These are phyloP conservation scores for Lactifluus volemus DNA, from an alignment of 768 basidiomycete species.

Conservation along the genomic window DNA sequence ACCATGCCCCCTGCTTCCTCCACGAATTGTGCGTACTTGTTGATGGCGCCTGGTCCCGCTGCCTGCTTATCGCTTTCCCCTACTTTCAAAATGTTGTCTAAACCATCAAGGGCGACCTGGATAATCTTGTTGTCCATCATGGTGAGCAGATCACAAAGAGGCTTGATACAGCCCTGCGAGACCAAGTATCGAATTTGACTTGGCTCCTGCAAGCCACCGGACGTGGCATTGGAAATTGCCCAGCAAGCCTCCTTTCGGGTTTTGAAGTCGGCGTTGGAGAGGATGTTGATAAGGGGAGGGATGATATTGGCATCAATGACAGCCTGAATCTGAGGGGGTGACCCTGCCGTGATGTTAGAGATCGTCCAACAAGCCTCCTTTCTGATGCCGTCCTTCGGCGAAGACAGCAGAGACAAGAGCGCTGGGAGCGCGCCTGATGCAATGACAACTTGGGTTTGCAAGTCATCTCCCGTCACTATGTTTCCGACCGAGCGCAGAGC, in stretches of 20 bases:
- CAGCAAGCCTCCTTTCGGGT: constrained; percentile 99
- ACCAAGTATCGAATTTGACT: constrained; percentile 97
- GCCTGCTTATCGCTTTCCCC: constrained; percentile 91
- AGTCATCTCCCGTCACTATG: constrained; percentile 98
- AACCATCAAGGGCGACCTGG: constrained; percentile 92
- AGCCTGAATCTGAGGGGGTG: constrained; percentile 92
- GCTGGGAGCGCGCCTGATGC: constrained; percentile 96
- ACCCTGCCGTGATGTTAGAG: constrained; percentile 96
- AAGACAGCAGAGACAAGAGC: constrained; percentile 84
- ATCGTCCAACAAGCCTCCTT: constrained; percentile 99
- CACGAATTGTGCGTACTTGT: constrained; percentile 89
- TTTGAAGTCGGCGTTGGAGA: constrained; percentile 97
- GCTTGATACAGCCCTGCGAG: constrained; percentile 96
- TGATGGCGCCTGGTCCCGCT: constrained; percentile 71
- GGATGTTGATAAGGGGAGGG: constrained; percentile 96
- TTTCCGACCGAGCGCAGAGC: constrained; percentile 98
- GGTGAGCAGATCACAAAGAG: constrained; percentile 88
- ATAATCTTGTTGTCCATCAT: constrained; percentile 99
- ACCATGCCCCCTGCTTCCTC: constrained; percentile 99
- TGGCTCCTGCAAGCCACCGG: constrained; percentile 94
- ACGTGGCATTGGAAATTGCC: constrained; percentile 99
- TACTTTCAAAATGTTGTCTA: constrained; percentile 97
- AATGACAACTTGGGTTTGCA: constrained; percentile 98
- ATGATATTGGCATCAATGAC: constrained; percentile 98
- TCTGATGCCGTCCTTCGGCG: constrained; percentile 96